Conservation (phyloP, 768 basidiomycete species). For the Tylopilus sp. region DNA sequence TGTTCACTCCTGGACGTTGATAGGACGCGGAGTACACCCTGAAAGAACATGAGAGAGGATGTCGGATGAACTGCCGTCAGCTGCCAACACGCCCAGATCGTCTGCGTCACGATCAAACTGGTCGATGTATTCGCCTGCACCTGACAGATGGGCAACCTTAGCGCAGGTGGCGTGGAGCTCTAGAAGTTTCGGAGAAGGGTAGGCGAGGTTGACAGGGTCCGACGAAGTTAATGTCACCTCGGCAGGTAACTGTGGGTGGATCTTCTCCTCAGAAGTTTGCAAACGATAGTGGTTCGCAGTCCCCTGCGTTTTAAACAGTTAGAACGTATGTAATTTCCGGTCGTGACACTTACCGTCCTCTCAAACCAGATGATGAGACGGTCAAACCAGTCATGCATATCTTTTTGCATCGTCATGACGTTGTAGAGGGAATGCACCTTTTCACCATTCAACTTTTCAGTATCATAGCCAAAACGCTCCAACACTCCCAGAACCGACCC, state of each 20-base stretch:
- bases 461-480: constrained; percentile 2
- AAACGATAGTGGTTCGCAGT: not conserved
- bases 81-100: not conserved
- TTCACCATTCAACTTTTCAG: not conserved
- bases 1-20: no score
- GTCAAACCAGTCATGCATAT: constrained; percentile 3
- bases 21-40: no score
- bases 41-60: no score
- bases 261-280: not conserved
- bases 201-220: constrained; percentile 7
- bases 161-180: constrained; percentile 22
- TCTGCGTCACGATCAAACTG: constrained; percentile 6
- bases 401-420: not conserved
- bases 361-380: constrained; percentile 4
- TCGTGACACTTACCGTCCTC: not conserved
- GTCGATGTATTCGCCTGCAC: constrained; percentile 18
- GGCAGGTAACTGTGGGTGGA: not conserved
- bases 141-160: constrained; percentile 27
- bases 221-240: constrained; percentile 2
- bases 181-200: constrained; percentile 12
- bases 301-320: no score
- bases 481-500: constrained; percentile 2
- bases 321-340: not conserved
- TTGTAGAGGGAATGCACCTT: constrained; percentile 9
- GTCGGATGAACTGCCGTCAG: constrained; percentile 1